Base-by-base conservation (phyloP, 208 protist species). In the Leishmania braziliensis region DNA sequence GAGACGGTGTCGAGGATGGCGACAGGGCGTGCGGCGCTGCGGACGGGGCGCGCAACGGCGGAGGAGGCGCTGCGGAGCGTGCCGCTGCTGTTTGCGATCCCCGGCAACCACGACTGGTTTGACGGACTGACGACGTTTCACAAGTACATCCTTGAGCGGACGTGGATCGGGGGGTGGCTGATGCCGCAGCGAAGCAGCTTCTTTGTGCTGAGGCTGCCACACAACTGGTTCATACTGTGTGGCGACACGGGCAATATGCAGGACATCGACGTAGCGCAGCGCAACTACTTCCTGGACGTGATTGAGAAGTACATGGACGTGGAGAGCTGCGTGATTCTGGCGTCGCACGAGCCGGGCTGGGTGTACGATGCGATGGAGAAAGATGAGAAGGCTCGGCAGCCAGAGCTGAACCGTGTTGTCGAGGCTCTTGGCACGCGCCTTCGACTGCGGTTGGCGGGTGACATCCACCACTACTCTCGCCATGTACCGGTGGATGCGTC, bases 61-160 rank as follows among this genome's bases (percentile, higher is more conserved):
- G 87, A 91, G 73, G 88, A 92, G 76, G 88, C 87, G 26, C 81
- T 95, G 74, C 89, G 84, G 29, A 94, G 82, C 53, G 77, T 90
- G 74, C 93, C 95, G 73, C 66, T 96, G 75, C 85, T 95, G 23
- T 97, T 96, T 75, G 88, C 95, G 29, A 94, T 97, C 65, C 95
- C 95, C 8, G 93, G 93, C 63, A 98, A 97, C 78, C 93, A 98
- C 86, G 95, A 97, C 85, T 98, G 95, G 95, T 89, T 96, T 77
- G 95, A 98, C 77, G 95, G 95, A 18, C 91, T 97, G 43, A 83
- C 87, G 33, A 95, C 90, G 26, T 98, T 89, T 80, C 86, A 89
- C 71, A 93, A 95, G 76, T 93, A 90, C 85, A 95, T 98, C 16
- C 75, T 93, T 56, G 86, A 92, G 65, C 84, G 89, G 73, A 89